Conservation (phyloP, 306 rosid species). For the Pterocarpus santalinus region DNA sequence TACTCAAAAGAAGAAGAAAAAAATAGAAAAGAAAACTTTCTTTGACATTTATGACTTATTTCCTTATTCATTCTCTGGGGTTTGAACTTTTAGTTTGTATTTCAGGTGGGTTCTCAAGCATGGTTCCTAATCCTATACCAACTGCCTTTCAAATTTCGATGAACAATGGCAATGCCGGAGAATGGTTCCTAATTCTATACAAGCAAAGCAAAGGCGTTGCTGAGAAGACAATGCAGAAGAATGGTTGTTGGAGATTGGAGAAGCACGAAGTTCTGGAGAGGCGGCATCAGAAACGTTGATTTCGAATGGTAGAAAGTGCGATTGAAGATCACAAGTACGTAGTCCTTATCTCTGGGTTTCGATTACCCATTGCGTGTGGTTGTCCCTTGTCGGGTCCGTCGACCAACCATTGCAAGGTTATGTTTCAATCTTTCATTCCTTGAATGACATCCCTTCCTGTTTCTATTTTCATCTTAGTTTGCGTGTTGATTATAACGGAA, state of each 20-base stretch:
- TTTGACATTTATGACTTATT: background rate
- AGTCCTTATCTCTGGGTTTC: too few relatives aligned
- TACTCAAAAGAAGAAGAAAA: too few relatives aligned
- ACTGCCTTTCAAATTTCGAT: background rate
- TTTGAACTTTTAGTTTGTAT: background rate
- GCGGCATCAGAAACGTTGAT: too few relatives aligned
- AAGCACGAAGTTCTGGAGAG: too few relatives aligned
- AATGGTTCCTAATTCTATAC: too few relatives aligned
- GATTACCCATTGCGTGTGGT: too few relatives aligned
- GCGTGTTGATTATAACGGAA: background rate
- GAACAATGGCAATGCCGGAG: background rate
- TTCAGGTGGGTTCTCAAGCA: conserved; percentile 19
- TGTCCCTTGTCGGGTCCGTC: background rate
- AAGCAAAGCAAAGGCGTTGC: too few relatives aligned
- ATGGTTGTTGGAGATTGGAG: too few relatives aligned
- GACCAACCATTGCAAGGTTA: conserved; percentile 26
- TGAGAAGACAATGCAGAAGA: too few relatives aligned
- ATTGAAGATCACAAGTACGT: too few relatives aligned
- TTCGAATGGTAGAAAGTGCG: too few relatives aligned
- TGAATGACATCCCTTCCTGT: background rate
- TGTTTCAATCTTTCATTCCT: background rate
- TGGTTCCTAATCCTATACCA: background rate
- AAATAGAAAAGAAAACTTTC: too few relatives aligned
- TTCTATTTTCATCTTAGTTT: background rate
- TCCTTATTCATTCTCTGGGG: background rate